Conservation (phyloP, 1,139 yeast genomes). For the Sugiyamaella neomexicana region DNA sequence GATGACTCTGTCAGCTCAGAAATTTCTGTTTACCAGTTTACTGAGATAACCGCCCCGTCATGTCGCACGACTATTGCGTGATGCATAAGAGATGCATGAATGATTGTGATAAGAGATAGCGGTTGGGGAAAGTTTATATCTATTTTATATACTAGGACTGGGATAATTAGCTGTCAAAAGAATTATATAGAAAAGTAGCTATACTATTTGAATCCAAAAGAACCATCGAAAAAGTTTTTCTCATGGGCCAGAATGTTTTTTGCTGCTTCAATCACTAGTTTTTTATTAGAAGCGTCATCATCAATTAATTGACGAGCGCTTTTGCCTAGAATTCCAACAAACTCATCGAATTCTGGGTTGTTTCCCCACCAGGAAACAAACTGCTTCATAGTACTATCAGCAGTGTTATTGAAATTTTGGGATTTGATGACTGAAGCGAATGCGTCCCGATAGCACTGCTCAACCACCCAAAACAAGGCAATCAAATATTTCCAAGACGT, state of each 20-base stretch:
- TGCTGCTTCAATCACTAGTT: slow-evolving; percentile 12
- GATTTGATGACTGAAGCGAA: slow-evolving; percentile 12
- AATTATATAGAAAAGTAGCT: not conserved
- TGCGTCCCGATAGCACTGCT: slow-evolving; percentile 19
- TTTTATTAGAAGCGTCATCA: not conserved
- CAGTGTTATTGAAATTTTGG: slow-evolving; percentile 6
- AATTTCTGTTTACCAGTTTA: not conserved
- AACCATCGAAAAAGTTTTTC: slow-evolving; percentile 16
- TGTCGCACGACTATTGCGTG: not conserved
- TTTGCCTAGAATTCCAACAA: slow-evolving; percentile 12
- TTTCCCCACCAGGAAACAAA: slow-evolving; percentile 22
- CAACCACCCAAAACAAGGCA: slow-evolving; percentile 16
- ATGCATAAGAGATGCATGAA: not conserved
- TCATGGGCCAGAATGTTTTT: slow-evolving; percentile 13
- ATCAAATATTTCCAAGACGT: slow-evolving; percentile 18
- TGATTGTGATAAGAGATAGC: slow-evolving; percentile 2
- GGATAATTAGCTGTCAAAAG: no score
- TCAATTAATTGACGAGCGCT: slow-evolving; percentile 5
- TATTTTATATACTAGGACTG: not conserved
- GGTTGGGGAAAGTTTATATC: slow-evolving; percentile 3
- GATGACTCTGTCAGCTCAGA: not conserved
- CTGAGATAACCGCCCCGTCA: slow-evolving; percentile 1
- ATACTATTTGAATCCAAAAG: slow-evolving; percentile 5
- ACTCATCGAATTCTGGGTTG: slow-evolving; percentile 15
- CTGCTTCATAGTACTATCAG: slow-evolving; percentile 12